A percentile compares a stretch with the other conserved stretches of the same genome.
phyloP scores from a whole-genome alignment of 345 rosid genomes.

The Lepidium didymum region DNA sequence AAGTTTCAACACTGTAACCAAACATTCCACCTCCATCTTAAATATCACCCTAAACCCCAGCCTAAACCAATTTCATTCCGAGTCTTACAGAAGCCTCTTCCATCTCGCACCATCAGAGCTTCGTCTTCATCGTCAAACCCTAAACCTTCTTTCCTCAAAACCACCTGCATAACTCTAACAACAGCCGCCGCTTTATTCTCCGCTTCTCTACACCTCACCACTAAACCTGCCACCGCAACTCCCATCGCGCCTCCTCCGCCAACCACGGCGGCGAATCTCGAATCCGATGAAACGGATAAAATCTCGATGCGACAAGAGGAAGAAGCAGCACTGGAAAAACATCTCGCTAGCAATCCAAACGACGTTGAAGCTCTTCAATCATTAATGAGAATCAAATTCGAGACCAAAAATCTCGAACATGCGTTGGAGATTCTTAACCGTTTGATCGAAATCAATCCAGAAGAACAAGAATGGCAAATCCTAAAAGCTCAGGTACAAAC shows the following conservation, averaged over 20 bases:
- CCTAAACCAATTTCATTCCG: slow-evolving; percentile 25
- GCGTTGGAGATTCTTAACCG: slow-evolving; percentile 57
- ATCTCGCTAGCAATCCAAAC: slow-evolving; percentile 31
- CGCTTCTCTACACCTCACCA: slow-evolving; percentile 30
- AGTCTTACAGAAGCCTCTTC: slow-evolving; percentile 21
- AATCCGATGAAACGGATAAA: background rate
- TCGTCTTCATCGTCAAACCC: slow-evolving; percentile 29
- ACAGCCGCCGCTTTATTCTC: slow-evolving; percentile 54
- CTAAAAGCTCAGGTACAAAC: slow-evolving; percentile 55
- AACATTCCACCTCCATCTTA: slow-evolving; percentile 36
- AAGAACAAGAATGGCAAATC: slow-evolving; percentile 64
- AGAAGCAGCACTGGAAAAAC: slow-evolving; percentile 46
- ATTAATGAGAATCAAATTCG: slow-evolving; percentile 61
- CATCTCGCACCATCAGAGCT: slow-evolving; percentile 42
- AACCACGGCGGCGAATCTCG: slow-evolving; percentile 23
- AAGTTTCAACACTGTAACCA: slow-evolving; percentile 30
- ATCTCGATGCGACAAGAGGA: slow-evolving; percentile 30
- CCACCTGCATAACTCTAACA: slow-evolving; percentile 49
- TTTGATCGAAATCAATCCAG: slow-evolving; percentile 61
- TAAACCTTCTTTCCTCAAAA: slow-evolving; percentile 33
- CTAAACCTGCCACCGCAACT: slow-evolving; percentile 45
- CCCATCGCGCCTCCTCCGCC: slow-evolving; percentile 31
- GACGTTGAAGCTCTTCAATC: slow-evolving; percentile 53
- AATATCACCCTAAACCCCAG: slow-evolving; percentile 24
- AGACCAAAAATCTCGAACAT: slow-evolving; percentile 42